A percentile compares a stretch with the other conserved stretches of the same genome.
These are phyloP conservation scores for Neostapfia colusana DNA, from an alignment of 176 grass and related monocot genomes.

Conservation along the genomic window DNA sequence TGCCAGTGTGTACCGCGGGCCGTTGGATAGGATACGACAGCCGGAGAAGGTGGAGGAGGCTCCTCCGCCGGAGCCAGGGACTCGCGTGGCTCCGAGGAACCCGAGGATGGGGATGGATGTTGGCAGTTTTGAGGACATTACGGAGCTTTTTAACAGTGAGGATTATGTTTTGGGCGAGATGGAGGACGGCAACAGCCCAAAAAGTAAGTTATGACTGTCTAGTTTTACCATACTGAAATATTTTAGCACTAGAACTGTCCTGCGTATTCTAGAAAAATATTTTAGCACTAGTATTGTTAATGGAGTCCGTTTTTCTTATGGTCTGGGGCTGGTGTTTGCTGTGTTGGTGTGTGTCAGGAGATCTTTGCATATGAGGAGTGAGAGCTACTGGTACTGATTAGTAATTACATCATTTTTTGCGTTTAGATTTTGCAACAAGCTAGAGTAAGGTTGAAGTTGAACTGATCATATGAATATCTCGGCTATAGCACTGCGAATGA, in stretches of 20 bases:
- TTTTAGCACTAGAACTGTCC: neutral
- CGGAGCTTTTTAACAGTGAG: slow-evolving; percentile 58
- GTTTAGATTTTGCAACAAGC: neutral
- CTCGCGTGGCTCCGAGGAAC: slow-evolving; percentile 76
- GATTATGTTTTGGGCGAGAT: slow-evolving; percentile 42
- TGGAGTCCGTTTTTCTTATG: neutral
- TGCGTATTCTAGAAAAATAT: neutral
- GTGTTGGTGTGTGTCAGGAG: neutral
- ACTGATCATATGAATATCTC: neutral
- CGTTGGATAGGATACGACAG: slow-evolving; percentile 18
- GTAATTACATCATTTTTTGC: neutral
- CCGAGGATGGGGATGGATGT: slow-evolving; percentile 53
- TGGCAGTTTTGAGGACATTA: slow-evolving; percentile 59
- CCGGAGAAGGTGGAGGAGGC: slow-evolving; percentile 36
- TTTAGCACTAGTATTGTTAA: neutral
- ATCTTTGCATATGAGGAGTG: neutral
- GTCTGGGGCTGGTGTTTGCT: neutral
- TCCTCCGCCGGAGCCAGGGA: slow-evolving; percentile 41
- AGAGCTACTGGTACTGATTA: neutral
- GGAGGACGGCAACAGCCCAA: slow-evolving; percentile 42
- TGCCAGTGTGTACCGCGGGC: slow-evolving; percentile 35
- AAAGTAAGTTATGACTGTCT: slow-evolving; percentile 44
- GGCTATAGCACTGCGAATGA: neutral
- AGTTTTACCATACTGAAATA: neutral
- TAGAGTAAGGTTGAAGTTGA: neutral